These are phyloP conservation scores for Zymoseptoria tritici DNA, from an alignment of 2,329 filamentous ascomycete genomes.

Conservation along the genomic window DNA sequence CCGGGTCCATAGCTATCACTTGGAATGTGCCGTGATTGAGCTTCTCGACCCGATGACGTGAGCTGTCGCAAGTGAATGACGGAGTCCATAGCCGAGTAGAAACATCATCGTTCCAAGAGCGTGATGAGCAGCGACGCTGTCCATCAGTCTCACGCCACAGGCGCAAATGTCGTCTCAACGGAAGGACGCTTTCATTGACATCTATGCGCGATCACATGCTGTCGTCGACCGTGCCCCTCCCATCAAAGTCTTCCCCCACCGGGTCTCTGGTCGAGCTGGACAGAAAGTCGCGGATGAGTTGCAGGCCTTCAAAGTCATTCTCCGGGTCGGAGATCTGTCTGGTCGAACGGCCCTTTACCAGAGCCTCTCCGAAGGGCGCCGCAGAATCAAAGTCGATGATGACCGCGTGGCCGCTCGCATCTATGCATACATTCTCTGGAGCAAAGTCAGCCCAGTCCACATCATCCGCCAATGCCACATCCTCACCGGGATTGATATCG, in stretches of 20 bases:
- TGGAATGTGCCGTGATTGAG: not conserved
- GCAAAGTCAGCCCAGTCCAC: not conserved
- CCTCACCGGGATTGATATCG: slow-evolving; percentile 16
- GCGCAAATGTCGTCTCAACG: no score
- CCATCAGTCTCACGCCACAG: no score
- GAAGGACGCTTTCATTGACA: no score
- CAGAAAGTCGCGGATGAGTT: slow-evolving; percentile 5
- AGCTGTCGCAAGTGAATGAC: not conserved
- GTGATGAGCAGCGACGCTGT: no score
- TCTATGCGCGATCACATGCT: not conserved
- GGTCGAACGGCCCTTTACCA: slow-evolving; percentile 20
- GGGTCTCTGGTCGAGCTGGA: not conserved
- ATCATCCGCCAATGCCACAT: not conserved
- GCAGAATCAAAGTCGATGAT: slow-evolving; percentile 35
- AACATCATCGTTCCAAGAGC: not conserved
- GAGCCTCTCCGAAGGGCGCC: slow-evolving; percentile 21
- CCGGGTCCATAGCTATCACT: not conserved
- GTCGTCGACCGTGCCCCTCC: not conserved
- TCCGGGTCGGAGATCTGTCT: slow-evolving; percentile 12
- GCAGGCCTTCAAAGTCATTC: slow-evolving; percentile 17
- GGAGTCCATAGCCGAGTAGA: not conserved
- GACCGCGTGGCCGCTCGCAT: slow-evolving; percentile 24
- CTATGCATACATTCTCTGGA: slow-evolving; percentile 29
- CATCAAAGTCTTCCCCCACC: not conserved
- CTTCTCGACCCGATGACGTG: not conserved